Percentiles rank a stretch among this genome's conserved stretches.
phyloP scores from a whole-genome alignment of 2,329 filamentous ascomycete species.

The Ophiostoma ips region DNA sequence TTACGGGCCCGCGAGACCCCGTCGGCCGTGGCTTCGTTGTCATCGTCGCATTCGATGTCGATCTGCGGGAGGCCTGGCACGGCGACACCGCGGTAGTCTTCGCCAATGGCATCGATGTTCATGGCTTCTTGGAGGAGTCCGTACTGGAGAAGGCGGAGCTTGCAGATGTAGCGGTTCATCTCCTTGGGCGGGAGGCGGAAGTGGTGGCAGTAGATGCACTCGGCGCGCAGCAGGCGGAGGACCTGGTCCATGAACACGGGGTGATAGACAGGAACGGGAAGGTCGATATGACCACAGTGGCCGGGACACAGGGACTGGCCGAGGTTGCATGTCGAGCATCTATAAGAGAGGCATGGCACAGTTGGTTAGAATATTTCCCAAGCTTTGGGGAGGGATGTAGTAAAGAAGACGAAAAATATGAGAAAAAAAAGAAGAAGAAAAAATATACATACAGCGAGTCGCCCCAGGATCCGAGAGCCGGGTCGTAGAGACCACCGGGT shows the following conservation, averaged over 20 bases:
- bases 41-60: slow-evolving; percentile 48
- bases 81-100: slow-evolving; percentile 31
- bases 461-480: slow-evolving; percentile 78
- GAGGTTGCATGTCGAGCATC: slow-evolving; percentile 85
- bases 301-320: slow-evolving; percentile 73
- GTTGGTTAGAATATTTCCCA: background rate
- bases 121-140: slow-evolving; percentile 61
- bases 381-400: too few species aligned
- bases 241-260: slow-evolving; percentile 94
- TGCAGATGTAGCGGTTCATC: slow-evolving; percentile 68
- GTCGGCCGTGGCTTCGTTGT: slow-evolving; percentile 41
- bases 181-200: slow-evolving; percentile 67
- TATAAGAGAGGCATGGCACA: slow-evolving; percentile 29
- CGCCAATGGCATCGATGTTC: slow-evolving; percentile 38
- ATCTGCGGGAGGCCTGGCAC: slow-evolving; percentile 26
- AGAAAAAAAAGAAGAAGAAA: background rate
- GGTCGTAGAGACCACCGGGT: slow-evolving; percentile 83
- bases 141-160: slow-evolving; percentile 72
- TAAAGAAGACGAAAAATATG: too few species aligned
- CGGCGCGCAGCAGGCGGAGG: slow-evolving; percentile 67
- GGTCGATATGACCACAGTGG: slow-evolving; percentile 87
- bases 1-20: slow-evolving; percentile 38
- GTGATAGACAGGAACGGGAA: slow-evolving; percentile 88
- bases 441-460: slow-evolving; percentile 55
- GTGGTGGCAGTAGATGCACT: slow-evolving; percentile 82